Conservation (phyloP, 179 eudicot genomes). For the Corrigiola litoralis region DNA sequence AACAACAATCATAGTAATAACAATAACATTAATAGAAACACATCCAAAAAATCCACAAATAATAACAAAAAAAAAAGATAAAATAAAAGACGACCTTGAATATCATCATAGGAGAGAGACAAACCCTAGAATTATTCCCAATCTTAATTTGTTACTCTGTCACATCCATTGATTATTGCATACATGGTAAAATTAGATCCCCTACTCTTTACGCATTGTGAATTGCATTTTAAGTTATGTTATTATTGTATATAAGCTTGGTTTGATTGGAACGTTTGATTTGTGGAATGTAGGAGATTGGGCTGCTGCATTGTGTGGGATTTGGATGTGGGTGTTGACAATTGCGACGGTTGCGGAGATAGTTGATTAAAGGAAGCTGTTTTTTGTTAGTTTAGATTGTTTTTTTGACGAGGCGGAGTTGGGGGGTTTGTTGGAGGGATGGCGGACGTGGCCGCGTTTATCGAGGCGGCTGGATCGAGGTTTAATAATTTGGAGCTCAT, state of each 20-base stretch:
- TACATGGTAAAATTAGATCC: conserved; percentile 19
- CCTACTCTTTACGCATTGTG: conserved; percentile 14
- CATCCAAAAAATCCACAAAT: background rate
- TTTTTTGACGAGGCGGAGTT: background rate
- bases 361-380: conserved; percentile 8
- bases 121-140: background rate
- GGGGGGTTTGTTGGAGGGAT: conserved; percentile 24
- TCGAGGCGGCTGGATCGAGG: conserved; percentile 74
- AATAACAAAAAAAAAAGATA: background rate
- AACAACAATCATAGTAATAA: too few species aligned
- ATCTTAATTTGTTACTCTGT: background rate
- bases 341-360: conserved; percentile 24
- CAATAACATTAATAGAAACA: too few species aligned
- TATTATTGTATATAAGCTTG: conserved; percentile 12
- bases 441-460: conserved; percentile 66
- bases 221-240: conserved; percentile 5
- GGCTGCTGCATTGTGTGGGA: conserved; percentile 15
- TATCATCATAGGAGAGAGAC: conserved; percentile 9
- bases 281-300: conserved; percentile 23
- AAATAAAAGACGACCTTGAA: background rate
- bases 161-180: conserved; percentile 16
- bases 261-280: background rate
- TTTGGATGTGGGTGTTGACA: conserved; percentile 26
- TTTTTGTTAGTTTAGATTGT: background rate
- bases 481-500: conserved; percentile 82